Base-by-base conservation (phyloP, 495 filamentous ascomycete species). In the Daldinia concentrica region DNA sequence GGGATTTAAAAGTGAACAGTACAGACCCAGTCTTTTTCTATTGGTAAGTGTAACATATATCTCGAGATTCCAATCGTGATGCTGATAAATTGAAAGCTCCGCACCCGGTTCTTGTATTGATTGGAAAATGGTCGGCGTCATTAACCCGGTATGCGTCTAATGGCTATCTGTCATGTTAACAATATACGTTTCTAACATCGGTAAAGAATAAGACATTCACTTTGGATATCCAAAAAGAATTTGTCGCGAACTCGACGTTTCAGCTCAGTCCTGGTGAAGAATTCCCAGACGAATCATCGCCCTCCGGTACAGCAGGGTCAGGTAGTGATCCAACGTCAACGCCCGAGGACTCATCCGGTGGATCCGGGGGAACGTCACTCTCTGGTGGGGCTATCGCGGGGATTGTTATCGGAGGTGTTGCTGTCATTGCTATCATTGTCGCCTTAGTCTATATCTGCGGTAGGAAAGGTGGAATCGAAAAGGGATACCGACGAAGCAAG, bases 21-120 rank as follows among this genome's bases (percentile, higher is more conserved):
- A 89, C 87, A 0, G 69, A 81, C 5, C 86, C 88, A 4, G 82
- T 89, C 32, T 90, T 88, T 74, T 89, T 82, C 78, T 91, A 91
- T 77, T 90, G 88, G 64, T 66, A 66, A 34, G 32, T 41, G 11
- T 29, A 37, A 27, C 11, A 14, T 9, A 17, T 6, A 17, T 29
- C 24, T 12, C 4, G 2, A 24, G 14, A n/a, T 12, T 62, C 12
- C 6, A 27, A 50, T 4, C 8, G 37, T 12, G 9, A 29, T 19
- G 17, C 51, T 67, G 41, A 61, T 22, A 0, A 5, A 37, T 26
- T 19, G 2, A 66, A 60, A 66, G 64, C n/a, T 66, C 64, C 30
- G 64, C 64, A 45, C 64, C 64, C 3, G 64, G 52, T 0, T 82
- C 80, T 1, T 85, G 83, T 50, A 72, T 73, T n/a, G 26, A 76